phyloP scores from a whole-genome alignment of 352 stramenopile species.

The Thalassiosira exigua region DNA sequence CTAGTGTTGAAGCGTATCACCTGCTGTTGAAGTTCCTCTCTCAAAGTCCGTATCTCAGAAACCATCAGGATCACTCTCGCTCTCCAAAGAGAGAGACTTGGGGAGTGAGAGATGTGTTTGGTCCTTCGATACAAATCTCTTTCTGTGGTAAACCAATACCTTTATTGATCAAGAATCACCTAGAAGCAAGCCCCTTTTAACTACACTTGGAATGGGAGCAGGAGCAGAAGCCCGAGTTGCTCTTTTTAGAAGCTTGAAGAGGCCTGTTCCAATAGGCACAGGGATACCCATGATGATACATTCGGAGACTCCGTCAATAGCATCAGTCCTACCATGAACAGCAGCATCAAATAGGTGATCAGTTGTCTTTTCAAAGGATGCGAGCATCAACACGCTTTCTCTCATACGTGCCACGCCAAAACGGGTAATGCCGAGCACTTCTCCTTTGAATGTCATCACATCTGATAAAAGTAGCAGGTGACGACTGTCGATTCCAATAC shows the following conservation, averaged over 20 bases:
- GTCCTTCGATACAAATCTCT: no score
- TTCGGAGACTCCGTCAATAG: constrained; percentile 98
- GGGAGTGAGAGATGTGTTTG: no score
- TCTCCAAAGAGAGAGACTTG: no score
- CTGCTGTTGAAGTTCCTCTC: no score
- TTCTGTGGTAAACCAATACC: no score
- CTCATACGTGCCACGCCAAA: constrained; percentile 99
- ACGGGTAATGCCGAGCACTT: constrained; percentile 91
- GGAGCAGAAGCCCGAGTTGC: constrained; percentile 46
- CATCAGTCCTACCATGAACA: constrained; percentile 96
- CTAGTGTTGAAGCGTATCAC: no score
- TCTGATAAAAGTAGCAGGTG: constrained; percentile 99
- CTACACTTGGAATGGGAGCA: constrained; percentile 35
- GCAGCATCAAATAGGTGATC: constrained; percentile 99
- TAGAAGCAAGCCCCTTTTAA: constrained; percentile 41
- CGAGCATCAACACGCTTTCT: constrained; percentile 99
- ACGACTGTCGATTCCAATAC: constrained; percentile 98
- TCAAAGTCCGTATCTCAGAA: no score
- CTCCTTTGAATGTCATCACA: constrained; percentile 99
- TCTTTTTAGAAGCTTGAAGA: constrained; percentile 95
- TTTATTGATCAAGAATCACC: constrained; percentile 15
- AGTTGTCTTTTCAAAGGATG: constrained; percentile 98
- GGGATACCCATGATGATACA: constrained; percentile 99
- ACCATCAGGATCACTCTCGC: no score
- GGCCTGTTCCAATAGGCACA: constrained; percentile 96